Evolutionary conservation across 2,329 filamentous ascomycete genomes (phyloP), one percentile per base, ranked within the genome.

Genomic region (Phyllosticta paracitricarpa): DNA sequence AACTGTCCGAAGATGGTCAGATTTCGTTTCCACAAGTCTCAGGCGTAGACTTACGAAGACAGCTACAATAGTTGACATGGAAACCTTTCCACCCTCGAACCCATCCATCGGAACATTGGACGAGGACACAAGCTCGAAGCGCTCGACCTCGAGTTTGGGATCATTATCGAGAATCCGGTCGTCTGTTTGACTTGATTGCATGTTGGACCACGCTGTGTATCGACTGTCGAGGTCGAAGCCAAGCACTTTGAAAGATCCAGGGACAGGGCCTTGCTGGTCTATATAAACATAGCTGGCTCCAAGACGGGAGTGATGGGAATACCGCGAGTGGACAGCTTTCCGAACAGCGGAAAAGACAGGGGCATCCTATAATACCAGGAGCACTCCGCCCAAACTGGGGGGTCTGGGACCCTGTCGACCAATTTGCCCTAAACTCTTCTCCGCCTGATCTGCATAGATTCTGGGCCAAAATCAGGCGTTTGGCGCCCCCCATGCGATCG

Each of bases 1-100:
- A 68, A 68, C 14, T 66, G 58, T 2, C 63, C 64, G 3, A 62
- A 65, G 1, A 65, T 48, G 40, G 40, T 48, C 17, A 48, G 14
- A n/a, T n/a, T 4, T 48, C 17, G 6, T n/a, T 17, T 6, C 12
- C 14, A 12, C 17, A 4, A 5, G 14, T 6, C n/a, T 6, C n/a
- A 22, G 19, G 19, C n/a, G 6, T n/a, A 17, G 24, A 56, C 58
- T 33, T 22, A 61, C 58, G n/a, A 61, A 61, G 53, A 61, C 58
- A 5, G 58, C 58, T 17, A 61, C 33, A 10, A 61, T 30, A n/a
- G 54, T 54, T 6, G 58, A 61, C 10, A 24, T 19, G 6, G 58
- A 56, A 2, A 61, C 58, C 40, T 56, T 61, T 12, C 56, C 58
- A n/a, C 51, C 33, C 40, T 61, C 53, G 12, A 4, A 3, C 6